Evolutionary conservation across 2,329 filamentous ascomycete genomes (phyloP).

Genomic region (Cordyceps pruinosa): DNA sequence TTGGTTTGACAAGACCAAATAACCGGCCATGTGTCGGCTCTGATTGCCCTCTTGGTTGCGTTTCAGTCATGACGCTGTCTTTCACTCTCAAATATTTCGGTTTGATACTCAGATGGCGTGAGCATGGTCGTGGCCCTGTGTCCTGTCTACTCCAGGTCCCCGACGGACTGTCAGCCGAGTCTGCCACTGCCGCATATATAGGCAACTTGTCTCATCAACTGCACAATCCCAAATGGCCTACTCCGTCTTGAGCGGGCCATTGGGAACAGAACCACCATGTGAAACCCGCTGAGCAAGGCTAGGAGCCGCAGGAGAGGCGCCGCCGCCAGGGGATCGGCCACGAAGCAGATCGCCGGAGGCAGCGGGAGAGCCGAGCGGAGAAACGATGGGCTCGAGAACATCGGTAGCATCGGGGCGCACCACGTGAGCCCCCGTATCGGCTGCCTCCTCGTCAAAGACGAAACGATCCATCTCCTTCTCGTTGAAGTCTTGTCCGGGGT

Average conservation of each 20-base stretch:
- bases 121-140: neutral
- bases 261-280: neutral
- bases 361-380: neutral
- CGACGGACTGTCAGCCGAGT: no score
- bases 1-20: neutral
- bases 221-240: neutral
- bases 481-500: slow-evolving; percentile 16
- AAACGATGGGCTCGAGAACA: slow-evolving; percentile 7
- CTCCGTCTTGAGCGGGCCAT: neutral
- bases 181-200: neutral
- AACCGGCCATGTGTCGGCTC: neutral
- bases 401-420: slow-evolving; percentile 10
- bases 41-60: neutral
- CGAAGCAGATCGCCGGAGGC: slow-evolving; percentile 2
- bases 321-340: slow-evolving; percentile 2
- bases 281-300: slow-evolving; percentile 1
- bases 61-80: neutral
- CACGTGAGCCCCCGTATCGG: slow-evolving; percentile 6
- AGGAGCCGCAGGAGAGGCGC: neutral
- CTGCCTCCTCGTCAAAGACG: slow-evolving; percentile 13
- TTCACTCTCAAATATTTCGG: neutral
- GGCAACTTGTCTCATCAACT: neutral
- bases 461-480: slow-evolving; percentile 14
- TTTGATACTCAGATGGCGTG: neutral
- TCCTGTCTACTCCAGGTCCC: no score